A percentile compares a stretch with the other conserved stretches of the same genome.
phyloP scores from a whole-genome alignment of 106 monocot genomes.

The Allium sativum region DNA sequence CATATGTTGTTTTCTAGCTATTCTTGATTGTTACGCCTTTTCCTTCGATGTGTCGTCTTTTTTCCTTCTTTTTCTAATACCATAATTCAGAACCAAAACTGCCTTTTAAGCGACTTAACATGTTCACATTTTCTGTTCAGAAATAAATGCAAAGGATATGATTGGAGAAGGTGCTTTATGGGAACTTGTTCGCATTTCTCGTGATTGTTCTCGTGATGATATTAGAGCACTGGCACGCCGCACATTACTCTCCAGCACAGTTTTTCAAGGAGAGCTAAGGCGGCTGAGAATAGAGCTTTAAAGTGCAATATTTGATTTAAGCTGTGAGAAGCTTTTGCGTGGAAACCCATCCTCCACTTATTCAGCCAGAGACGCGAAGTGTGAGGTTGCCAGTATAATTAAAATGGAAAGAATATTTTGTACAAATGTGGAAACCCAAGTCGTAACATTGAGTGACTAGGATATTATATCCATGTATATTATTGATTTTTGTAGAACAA shows the following conservation, averaged over 20 bases:
- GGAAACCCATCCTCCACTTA: too few relatives aligned
- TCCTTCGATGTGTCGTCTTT: background rate
- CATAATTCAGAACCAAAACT: too few relatives aligned
- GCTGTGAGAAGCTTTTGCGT: too few relatives aligned
- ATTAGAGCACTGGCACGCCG: constrained; percentile 69
- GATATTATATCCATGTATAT: too few relatives aligned
- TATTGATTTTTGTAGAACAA: too few relatives aligned
- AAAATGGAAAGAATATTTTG: too few relatives aligned
- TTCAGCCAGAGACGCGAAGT: too few relatives aligned
- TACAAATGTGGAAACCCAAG: too few relatives aligned
- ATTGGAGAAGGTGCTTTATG: constrained; percentile 83
- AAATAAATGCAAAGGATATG: constrained; percentile 88
- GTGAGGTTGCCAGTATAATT: too few relatives aligned
- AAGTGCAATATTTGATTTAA: constrained; percentile 3
- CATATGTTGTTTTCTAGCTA: too few relatives aligned
- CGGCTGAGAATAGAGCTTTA: constrained; percentile 70
- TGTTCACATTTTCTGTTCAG: constrained; percentile 29
- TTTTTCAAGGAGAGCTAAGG: constrained; percentile 67
- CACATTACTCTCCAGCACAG: constrained; percentile 64
- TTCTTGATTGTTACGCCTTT: too few relatives aligned
- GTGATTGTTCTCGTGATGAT: constrained; percentile 90
- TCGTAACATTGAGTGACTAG: too few relatives aligned
- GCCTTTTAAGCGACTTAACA: background rate
- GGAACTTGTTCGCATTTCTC: constrained; percentile 94
- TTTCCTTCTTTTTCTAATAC: background rate